Evolutionary conservation across 139 green algal species (phyloP).

Genomic region (Diplosphaera chodatii): DNA sequence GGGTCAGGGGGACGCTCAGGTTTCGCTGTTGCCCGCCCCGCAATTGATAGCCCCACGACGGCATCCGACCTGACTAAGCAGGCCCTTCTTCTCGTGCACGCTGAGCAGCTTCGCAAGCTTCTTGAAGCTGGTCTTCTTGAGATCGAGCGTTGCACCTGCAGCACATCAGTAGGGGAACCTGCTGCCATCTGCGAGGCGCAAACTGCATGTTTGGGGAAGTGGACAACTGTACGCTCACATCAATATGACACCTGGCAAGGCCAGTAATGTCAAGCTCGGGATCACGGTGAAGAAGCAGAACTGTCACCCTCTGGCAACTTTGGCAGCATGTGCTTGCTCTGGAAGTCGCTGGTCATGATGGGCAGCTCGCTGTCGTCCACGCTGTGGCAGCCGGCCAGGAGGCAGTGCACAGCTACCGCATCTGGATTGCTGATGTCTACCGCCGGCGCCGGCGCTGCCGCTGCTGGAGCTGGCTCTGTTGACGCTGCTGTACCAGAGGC

Average conservation of each 20-base stretch:
- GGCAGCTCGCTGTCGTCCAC: conserved; percentile 15
- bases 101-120: conserved; percentile 28
- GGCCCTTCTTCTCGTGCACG: conserved; percentile 22
- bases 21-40: too few relatives aligned
- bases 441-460: background rate
- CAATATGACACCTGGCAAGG: too few relatives aligned
- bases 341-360: conserved; percentile 19
- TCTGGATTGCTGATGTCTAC: conserved; percentile 6
- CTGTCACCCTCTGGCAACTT: conserved; percentile 13
- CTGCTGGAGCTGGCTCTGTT: too few relatives aligned
- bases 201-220: too few relatives aligned
- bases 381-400: conserved; percentile 9
- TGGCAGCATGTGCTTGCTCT: conserved; percentile 14
- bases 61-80: background rate
- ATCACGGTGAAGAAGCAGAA: too few relatives aligned
- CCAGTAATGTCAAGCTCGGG: too few relatives aligned
- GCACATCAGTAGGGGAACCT: too few relatives aligned
- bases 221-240: too few relatives aligned
- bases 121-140: conserved; percentile 31
- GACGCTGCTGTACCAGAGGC: too few relatives aligned
- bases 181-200: too few relatives aligned
- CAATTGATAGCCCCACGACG: too few relatives aligned
- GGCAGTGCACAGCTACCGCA: conserved; percentile 6
- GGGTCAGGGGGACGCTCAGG: too few relatives aligned
- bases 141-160: conserved; percentile 16